Evolutionary conservation across 2,329 filamentous ascomycete species (phyloP).

Genomic region (Xylaria sp.): DNA sequence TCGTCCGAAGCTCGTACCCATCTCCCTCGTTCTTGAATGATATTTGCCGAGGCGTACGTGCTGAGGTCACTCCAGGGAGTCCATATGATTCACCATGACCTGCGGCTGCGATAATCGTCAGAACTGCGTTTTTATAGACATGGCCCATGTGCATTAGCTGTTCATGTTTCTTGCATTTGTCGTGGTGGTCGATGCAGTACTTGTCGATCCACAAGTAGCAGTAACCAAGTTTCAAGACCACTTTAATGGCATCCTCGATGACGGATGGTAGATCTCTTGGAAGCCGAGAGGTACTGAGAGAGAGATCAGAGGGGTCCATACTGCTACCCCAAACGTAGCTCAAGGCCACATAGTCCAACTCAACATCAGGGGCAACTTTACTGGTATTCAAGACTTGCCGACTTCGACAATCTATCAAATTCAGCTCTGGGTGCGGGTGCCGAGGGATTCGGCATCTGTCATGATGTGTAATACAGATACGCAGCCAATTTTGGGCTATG

Average conservation of each 20-base stretch:
- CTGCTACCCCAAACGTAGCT: conserved; percentile 1
- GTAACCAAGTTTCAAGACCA: background rate
- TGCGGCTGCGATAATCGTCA: conserved; percentile 6
- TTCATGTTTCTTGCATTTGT: background rate
- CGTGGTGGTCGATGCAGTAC: conserved; percentile 1
- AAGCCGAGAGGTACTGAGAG: background rate
- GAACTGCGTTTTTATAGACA: background rate
- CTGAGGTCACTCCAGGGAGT: background rate
- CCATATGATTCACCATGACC: background rate
- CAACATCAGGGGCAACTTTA: background rate
- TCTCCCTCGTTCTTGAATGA: background rate
- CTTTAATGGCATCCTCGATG: background rate
- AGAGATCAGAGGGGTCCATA: background rate
- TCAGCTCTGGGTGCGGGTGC: background rate
- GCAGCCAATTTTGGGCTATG: conserved; percentile 7
- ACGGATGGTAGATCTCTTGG: background rate
- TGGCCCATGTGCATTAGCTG: conserved; percentile 1
- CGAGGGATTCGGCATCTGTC: background rate
- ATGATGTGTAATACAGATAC: background rate
- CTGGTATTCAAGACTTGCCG: background rate
- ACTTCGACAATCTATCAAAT: background rate
- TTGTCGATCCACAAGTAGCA: background rate
- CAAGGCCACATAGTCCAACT: conserved; percentile 1
- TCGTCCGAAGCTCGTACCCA: background rate
- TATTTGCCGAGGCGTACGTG: background rate